These are phyloP conservation scores for Suillus luteus DNA, from an alignment of 768 basidiomycete species.

Conservation along the genomic window DNA sequence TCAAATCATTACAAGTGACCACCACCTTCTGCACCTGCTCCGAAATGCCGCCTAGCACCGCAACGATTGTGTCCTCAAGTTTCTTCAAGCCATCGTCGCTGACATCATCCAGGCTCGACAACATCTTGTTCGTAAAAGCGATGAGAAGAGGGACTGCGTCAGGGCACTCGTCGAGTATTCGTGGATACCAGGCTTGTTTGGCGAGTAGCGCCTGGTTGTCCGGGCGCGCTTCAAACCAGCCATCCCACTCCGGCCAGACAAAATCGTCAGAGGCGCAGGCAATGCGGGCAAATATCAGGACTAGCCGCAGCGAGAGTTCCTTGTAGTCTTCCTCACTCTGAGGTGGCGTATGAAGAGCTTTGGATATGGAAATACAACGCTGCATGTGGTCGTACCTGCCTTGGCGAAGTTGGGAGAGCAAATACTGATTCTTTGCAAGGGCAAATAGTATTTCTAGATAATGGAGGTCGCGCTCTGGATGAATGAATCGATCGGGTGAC, in stretches of 20 bases:
- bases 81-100: neutral
- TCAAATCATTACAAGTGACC: neutral
- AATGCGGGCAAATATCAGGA: neutral
- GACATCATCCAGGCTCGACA: neutral
- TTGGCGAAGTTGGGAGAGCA: neutral
- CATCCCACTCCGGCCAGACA: neutral
- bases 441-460: neutral
- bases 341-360: neutral
- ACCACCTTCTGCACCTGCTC: neutral
- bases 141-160: neutral
- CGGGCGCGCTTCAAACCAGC: neutral
- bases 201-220: neutral
- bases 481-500: neutral
- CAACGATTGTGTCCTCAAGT: neutral
- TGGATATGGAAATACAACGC: neutral
- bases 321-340: neutral
- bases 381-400: neutral
- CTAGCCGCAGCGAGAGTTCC: neutral
- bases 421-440: neutral
- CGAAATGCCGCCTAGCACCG: neutral
- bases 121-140: conserved; percentile 3
- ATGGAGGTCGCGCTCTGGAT: neutral
- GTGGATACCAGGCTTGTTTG: neutral
- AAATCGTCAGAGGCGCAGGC: conserved; percentile 12
- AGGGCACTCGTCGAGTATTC: conserved; percentile 1